Evolutionary conservation across 2,329 filamentous ascomycete species (phyloP).

Genomic region (Bertia moriformis): DNA sequence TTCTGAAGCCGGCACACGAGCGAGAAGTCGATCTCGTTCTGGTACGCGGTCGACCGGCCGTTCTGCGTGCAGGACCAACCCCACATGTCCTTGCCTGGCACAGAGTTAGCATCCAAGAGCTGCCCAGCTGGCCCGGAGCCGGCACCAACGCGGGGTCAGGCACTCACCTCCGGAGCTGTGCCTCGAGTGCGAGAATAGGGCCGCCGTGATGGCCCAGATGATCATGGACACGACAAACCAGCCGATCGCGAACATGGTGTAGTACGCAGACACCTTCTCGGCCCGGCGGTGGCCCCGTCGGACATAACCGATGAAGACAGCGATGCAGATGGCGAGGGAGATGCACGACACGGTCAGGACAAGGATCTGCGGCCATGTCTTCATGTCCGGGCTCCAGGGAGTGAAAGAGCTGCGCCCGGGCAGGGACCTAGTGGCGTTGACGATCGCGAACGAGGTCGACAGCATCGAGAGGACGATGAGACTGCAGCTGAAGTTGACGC

Average conservation of each 20-base stretch:
- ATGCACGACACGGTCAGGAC: slow-evolving; percentile 67
- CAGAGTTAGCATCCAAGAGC: background rate
- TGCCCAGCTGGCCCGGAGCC: background rate
- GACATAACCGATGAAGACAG: slow-evolving; percentile 76
- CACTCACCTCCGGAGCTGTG: slow-evolving; percentile 41
- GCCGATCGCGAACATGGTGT: slow-evolving; percentile 80
- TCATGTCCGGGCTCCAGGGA: slow-evolving; percentile 68
- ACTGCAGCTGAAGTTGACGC: slow-evolving; percentile 92
- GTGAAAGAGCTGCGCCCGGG: slow-evolving; percentile 67
- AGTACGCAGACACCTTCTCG: slow-evolving; percentile 88
- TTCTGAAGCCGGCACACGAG: slow-evolving; percentile 88
- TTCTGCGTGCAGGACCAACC: slow-evolving; percentile 96
- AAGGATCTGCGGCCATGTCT: slow-evolving; percentile 77
- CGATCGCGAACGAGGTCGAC: slow-evolving; percentile 72
- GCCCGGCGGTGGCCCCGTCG: slow-evolving; percentile 76
- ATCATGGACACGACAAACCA: slow-evolving; percentile 89
- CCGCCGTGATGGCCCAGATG: slow-evolving; percentile 82
- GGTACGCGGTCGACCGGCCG: slow-evolving; percentile 61
- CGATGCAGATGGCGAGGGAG: slow-evolving; percentile 64
- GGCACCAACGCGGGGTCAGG: background rate
- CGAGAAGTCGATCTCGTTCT: slow-evolving; percentile 70
- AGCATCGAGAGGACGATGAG: slow-evolving; percentile 88
- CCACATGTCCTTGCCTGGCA: slow-evolving; percentile 75
- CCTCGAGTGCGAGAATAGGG: slow-evolving; percentile 66
- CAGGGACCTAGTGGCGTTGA: slow-evolving; percentile 70